Conservation (phyloP, 2,329 filamentous ascomycete species). For the Emergomyces pasteurianus region DNA sequence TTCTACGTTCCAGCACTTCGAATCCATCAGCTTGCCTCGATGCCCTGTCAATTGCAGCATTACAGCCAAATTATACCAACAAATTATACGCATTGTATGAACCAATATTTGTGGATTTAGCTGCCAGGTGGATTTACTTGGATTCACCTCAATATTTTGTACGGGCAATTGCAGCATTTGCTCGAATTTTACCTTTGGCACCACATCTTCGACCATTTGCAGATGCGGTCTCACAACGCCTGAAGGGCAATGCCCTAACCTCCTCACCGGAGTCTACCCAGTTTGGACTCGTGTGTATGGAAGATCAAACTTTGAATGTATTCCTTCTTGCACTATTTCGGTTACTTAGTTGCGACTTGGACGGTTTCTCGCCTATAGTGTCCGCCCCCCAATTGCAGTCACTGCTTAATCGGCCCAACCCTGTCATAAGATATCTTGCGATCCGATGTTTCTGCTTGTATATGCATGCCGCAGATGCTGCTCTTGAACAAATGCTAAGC, state of each 20-base stretch:
- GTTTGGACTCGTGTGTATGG: constrained; percentile 21
- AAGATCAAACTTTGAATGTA: constrained; percentile 28
- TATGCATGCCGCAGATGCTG: constrained; percentile 67
- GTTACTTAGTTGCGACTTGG: constrained; percentile 63
- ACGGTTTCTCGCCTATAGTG: constrained; percentile 53
- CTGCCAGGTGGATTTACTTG: constrained; percentile 57
- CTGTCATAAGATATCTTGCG: constrained; percentile 63
- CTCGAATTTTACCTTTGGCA: constrained; percentile 68
- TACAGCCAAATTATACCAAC: constrained; percentile 46
- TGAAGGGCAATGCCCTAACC: constrained; percentile 22
- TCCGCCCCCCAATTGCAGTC: constrained; percentile 55
- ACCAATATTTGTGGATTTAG: constrained; percentile 66
- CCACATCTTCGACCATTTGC: constrained; percentile 67
- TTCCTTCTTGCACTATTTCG: constrained; percentile 62
- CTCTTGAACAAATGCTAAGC: constrained; percentile 58
- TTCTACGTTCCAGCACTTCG: constrained; percentile 52
- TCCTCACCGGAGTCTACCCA: constrained; percentile 20
- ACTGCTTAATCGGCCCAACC: constrained; percentile 49
- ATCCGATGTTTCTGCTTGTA: constrained; percentile 70
- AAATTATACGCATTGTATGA: constrained; percentile 62
- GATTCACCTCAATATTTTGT: constrained; percentile 23
- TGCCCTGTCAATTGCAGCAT: constrained; percentile 55
- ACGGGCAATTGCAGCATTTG: constrained; percentile 57
- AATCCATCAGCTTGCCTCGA: constrained; percentile 55
- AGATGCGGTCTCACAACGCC: constrained; percentile 35